phyloP scores from a whole-genome alignment of 768 basidiomycete genomes.

The Calocybe indica region DNA sequence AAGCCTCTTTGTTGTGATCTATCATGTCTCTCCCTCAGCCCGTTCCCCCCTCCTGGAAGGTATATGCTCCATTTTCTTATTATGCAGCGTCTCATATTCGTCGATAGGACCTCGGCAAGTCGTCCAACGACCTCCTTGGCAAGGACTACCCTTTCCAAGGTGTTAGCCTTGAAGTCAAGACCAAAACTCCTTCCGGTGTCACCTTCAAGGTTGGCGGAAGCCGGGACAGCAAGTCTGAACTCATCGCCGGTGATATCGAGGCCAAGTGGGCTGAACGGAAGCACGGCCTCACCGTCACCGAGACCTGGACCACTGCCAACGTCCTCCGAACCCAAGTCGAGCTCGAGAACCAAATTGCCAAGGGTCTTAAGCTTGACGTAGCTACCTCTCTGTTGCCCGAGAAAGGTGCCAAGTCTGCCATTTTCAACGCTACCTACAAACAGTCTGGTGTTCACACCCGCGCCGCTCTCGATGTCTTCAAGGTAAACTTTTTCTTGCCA shows the following conservation, averaged over 20 bases:
- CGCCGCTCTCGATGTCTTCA: slow-evolving; percentile 88
- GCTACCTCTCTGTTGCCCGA: slow-evolving; percentile 79
- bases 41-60: slow-evolving; percentile 97
- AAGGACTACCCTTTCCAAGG: slow-evolving; percentile 88
- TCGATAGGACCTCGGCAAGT: slow-evolving; percentile 88
- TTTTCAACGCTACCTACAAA: slow-evolving; percentile 87
- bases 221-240: slow-evolving; percentile 66
- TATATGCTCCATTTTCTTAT: slow-evolving; percentile 21
- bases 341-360: slow-evolving; percentile 94
- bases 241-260: slow-evolving; percentile 90
- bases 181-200: slow-evolving; percentile 82
- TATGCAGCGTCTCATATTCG: slow-evolving; percentile 4
- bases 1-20: slow-evolving; percentile 17
- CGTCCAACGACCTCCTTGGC: slow-evolving; percentile 87
- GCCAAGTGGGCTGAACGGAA: slow-evolving; percentile 88
- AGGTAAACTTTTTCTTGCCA: slow-evolving; percentile 45
- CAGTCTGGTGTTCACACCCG: slow-evolving; percentile 93
- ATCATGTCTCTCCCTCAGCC: slow-evolving; percentile 90
- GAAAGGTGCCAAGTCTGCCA: slow-evolving; percentile 79
- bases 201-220: slow-evolving; percentile 89
- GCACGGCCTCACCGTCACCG: slow-evolving; percentile 91
- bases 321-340: slow-evolving; percentile 87
- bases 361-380: slow-evolving; percentile 95
- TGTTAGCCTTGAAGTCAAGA: slow-evolving; percentile 78
- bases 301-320: slow-evolving; percentile 95